A percentile compares a stretch with the other conserved stretches of the same genome.
Conservation (phyloP, 441 rosid species). For the Erodium texanum region DNA sequence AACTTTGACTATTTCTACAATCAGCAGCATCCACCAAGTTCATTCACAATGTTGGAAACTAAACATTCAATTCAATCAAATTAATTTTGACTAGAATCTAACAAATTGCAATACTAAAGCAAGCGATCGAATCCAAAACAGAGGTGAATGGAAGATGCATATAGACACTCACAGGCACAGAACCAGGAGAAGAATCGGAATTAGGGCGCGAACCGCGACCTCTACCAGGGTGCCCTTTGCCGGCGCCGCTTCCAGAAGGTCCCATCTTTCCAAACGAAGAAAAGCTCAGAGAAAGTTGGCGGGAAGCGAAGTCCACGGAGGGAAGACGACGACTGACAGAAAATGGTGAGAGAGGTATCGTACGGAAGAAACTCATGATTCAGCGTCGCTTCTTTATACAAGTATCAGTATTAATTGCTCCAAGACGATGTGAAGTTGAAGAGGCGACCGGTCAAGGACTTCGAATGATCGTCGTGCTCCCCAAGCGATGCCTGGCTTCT, state of each 20-base stretch:
- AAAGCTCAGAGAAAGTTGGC: neutral
- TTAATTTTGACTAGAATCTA: neutral
- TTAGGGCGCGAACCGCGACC: neutral
- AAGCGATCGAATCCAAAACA: neutral
- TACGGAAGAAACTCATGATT: neutral
- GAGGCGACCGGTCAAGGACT: too few species aligned
- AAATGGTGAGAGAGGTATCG: neutral
- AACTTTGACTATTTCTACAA: too few species aligned
- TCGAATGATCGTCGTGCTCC: neutral
- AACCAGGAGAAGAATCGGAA: neutral
- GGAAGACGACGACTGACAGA: neutral
- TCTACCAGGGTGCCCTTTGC: too few species aligned
- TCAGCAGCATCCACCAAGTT: neutral
- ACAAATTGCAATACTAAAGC: neutral
- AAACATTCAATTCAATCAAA: neutral
- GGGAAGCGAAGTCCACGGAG: neutral
- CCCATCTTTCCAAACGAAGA: neutral
- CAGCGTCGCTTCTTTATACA: neutral
- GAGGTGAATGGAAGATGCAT: neutral
- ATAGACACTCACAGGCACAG: neutral
- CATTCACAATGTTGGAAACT: neutral
- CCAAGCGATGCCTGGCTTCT: neutral
- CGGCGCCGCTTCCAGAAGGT: too few species aligned
- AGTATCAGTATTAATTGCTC: neutral
- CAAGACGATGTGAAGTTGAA: neutral